A percentile compares a stretch with the other conserved stretches of the same genome.
Conservation (phyloP, 768 basidiomycete genomes). For the Leccinellum rugosiceps region DNA sequence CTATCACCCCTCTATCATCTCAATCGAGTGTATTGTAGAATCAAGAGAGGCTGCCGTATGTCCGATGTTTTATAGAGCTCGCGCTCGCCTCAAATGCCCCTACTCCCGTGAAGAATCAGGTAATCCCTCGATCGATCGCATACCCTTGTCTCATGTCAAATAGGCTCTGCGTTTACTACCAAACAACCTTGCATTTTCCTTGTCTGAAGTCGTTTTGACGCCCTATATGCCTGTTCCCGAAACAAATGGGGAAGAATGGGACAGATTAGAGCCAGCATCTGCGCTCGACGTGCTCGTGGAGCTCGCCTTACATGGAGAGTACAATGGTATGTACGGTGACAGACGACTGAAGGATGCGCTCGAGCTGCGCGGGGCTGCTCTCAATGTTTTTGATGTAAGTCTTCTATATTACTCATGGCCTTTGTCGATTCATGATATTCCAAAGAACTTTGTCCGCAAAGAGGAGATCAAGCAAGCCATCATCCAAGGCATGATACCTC, state of each 20-base stretch:
- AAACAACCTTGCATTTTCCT: constrained; percentile 49
- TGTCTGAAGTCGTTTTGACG: constrained; percentile 66
- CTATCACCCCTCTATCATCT: not conserved
- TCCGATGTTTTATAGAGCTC: constrained; percentile 81
- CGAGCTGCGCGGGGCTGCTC: constrained; percentile 73
- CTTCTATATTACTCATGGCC: not conserved
- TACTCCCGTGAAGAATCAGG: constrained; percentile 82
- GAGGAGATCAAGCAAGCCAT: constrained; percentile 70
- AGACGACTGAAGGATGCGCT: constrained; percentile 63
- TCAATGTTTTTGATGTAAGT: constrained; percentile 78
- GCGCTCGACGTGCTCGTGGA: constrained; percentile 82
- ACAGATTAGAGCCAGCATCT: constrained; percentile 75
- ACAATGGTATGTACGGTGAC: constrained; percentile 60
- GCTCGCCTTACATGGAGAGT: constrained; percentile 84
- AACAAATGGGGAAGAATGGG: constrained; percentile 91
- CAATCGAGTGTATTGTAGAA: constrained; percentile 36
- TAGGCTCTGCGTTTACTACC: constrained; percentile 62
- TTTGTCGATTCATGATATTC: constrained; percentile 1
- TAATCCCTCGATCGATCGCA: constrained; percentile 27
- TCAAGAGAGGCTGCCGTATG: constrained; percentile 55
- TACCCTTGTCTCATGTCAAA: constrained; percentile 30
- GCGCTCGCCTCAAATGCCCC: constrained; percentile 95
- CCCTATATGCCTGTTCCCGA: constrained; percentile 77
- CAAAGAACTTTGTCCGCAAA: constrained; percentile 71
- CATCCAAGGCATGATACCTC: constrained; percentile 68